A percentile compares a stretch with the other conserved stretches of the same genome.
These are phyloP conservation scores for Triticum aestivum DNA, from an alignment of 176 grass and related monocot species.

Conservation along the genomic window DNA sequence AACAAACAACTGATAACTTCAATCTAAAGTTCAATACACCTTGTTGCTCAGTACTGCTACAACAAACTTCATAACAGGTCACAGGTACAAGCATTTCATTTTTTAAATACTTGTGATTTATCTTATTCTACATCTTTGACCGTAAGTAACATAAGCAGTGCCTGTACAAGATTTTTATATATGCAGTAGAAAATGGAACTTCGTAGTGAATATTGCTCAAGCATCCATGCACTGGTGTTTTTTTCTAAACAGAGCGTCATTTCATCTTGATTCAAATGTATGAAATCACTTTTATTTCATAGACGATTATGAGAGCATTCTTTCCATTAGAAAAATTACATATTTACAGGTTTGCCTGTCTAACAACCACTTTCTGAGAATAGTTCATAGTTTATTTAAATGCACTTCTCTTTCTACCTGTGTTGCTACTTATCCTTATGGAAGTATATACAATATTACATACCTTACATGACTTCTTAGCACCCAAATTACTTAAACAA, in stretches of 20 bases:
- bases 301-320: background rate
- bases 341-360: background rate
- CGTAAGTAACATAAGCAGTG: background rate
- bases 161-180: background rate
- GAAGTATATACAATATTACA: background rate
- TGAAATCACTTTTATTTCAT: background rate
- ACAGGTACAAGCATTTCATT: conserved; percentile 2
- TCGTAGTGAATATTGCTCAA: background rate
- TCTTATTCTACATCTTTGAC: background rate
- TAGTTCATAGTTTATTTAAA: background rate
- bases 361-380: background rate
- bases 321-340: background rate
- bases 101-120: background rate
- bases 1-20: conserved; percentile 3
- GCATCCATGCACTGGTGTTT: background rate
- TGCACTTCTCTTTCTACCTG: background rate
- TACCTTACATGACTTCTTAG: background rate
- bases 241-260: background rate
- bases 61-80: background rate
- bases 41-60: background rate
- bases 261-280: background rate
- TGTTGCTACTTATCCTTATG: background rate
- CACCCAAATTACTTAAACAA: background rate
- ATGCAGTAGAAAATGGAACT: background rate
- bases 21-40: background rate